Evolutionary conservation across 192 early-diverging fungal species (phyloP).

Genomic region (Backusella australiensis): DNA sequence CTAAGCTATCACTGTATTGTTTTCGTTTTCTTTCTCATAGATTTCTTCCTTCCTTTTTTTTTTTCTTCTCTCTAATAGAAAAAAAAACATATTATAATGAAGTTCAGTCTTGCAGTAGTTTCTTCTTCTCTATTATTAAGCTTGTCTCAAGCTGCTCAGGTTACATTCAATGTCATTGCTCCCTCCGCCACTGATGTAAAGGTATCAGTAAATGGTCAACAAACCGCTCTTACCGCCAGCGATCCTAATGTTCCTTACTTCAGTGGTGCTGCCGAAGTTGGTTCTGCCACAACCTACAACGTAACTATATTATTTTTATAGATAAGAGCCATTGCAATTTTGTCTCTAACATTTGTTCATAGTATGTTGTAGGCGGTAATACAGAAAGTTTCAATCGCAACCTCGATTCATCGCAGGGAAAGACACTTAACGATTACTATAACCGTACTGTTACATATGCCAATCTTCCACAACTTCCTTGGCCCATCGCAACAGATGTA

Average conservation of each 20-base stretch:
- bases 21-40: not conserved
- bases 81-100: slow-evolving; percentile 11
- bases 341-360: slow-evolving; percentile 20
- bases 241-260: slow-evolving; percentile 39
- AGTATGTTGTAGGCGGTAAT: slow-evolving; percentile 37
- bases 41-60: slow-evolving; percentile 1
- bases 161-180: slow-evolving; percentile 42
- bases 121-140: slow-evolving; percentile 12
- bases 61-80: not conserved
- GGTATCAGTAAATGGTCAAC: slow-evolving; percentile 37
- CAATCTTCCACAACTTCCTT: slow-evolving; percentile 41
- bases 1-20: not conserved
- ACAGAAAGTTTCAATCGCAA: slow-evolving; percentile 41
- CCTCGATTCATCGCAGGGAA: slow-evolving; percentile 18
- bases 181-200: slow-evolving; percentile 38
- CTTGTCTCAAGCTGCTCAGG: slow-evolving; percentile 28
- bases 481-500: slow-evolving; percentile 32
- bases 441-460: slow-evolving; percentile 43
- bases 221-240: slow-evolving; percentile 24
- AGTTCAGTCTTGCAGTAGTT: slow-evolving; percentile 9
- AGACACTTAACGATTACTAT: slow-evolving; percentile 42
- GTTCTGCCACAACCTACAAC: slow-evolving; percentile 36
- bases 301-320: slow-evolving; percentile 7
- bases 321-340: not conserved
- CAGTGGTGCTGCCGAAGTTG: slow-evolving; percentile 30